Evolutionary conservation across 306 rosid genomes (phyloP).

Genomic region (Dalbergia oliveri): DNA sequence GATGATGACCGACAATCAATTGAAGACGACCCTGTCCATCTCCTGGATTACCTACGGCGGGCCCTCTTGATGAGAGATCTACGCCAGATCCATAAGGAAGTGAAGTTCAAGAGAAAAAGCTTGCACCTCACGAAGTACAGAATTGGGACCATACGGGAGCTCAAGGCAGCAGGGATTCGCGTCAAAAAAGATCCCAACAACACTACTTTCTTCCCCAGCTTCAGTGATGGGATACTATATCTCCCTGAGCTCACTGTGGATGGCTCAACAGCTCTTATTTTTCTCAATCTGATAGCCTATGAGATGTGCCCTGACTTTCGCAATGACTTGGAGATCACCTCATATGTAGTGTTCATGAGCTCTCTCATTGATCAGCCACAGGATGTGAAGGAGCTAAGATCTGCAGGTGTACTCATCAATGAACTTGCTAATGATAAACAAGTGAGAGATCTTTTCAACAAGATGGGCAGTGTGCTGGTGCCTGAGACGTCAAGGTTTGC

Average conservation of each 20-base stretch:
- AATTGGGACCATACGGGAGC: slow-evolving; percentile 7
- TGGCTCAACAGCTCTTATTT: neutral
- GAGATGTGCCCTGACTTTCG: slow-evolving; percentile 13
- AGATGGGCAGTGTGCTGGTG: too few relatives aligned
- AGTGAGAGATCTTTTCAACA: too few relatives aligned
- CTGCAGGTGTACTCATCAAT: too few relatives aligned
- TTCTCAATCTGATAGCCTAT: neutral
- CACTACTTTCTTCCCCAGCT: neutral
- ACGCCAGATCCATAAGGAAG: too few relatives aligned
- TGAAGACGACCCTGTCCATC: neutral
- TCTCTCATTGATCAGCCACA: slow-evolving; percentile 11
- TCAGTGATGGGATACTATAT: neutral
- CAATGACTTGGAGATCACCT: neutral
- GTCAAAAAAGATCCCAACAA: neutral
- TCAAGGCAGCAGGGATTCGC: slow-evolving; percentile 4
- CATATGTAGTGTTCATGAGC: neutral
- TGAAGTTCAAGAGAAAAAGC: neutral
- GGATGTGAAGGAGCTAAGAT: neutral
- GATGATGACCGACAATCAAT: neutral
- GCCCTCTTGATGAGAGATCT: neutral
- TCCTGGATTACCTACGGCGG: neutral
- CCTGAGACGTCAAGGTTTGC: too few relatives aligned
- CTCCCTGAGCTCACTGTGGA: slow-evolving; percentile 9
- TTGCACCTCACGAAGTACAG: neutral
- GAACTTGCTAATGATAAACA: too few relatives aligned